Evolutionary conservation across 202 grass and related monocot genomes (phyloP), one percentile per base, ranked within the genome.

Genomic region (Schoenoplectus triqueter): DNA sequence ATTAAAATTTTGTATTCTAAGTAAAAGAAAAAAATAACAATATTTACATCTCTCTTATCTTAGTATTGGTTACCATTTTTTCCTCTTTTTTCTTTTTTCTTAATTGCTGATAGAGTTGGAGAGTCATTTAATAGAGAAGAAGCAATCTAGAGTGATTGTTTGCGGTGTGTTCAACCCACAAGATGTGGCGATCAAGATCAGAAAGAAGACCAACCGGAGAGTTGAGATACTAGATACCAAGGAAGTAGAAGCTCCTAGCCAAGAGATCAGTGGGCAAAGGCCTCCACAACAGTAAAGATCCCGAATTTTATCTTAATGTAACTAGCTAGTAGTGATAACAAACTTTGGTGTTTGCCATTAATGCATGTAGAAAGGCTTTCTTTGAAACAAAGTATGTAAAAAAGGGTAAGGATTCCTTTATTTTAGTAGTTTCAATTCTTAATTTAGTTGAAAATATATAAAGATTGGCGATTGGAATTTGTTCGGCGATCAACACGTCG

Each of bases 191-290:
- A 98, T 94, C 84, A 93, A 86, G 84, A 90, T 98, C 82, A 91
- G 91, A 89, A 98, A 92, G 88, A 82, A 92, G 51, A 95, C 87
- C 10, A 98, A 98, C 84, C 88, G 91, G 0, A 84, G 93, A 18
- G 91, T 98, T 41, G 91, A 95, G 88, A 98, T 98, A 76, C 79
- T 98, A 39, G 92, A 98, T 22, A 87, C 95, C 72, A 95, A 86
- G 41, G 95, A 95, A 91, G 73, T 66, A 10, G 54, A 93, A 50
- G 14, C 64, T 1, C 42, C 21, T 20, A 64, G 78, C 1, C 71
- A 90, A 64, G 83, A 79, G 11, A 55, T 20, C 54, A 40, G 40
- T 4, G 69, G 82, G 68, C 69, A 66, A 7, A 57, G 65, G 84
- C 48, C 84, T 13, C 85, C 69, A 1, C 81, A 83, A 42, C 66